phyloP scores from a whole-genome alignment of 164 flowering plant species.

The Brasenia schreberi region DNA sequence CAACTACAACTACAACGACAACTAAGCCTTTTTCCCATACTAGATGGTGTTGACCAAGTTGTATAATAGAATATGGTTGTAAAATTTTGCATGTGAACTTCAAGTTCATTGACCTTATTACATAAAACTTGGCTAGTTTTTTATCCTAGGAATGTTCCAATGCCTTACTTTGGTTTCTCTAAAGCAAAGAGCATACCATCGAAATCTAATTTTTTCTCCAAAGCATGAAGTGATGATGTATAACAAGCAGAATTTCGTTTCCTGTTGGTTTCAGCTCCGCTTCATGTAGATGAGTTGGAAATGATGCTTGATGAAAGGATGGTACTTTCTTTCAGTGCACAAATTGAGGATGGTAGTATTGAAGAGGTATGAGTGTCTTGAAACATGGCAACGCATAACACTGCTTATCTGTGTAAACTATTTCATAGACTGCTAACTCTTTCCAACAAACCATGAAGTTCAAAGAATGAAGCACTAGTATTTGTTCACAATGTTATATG shows the following conservation, averaged over 20 bases:
- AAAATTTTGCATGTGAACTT: too few relatives aligned
- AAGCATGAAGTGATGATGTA: not conserved
- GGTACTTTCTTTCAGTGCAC: constrained; percentile 24
- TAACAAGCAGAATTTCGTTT: not conserved
- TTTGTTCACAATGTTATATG: too few relatives aligned
- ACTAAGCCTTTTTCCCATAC: too few relatives aligned
- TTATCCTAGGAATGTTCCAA: not conserved
- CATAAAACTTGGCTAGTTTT: too few relatives aligned
- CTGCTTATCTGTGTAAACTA: too few relatives aligned
- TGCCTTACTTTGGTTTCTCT: not conserved
- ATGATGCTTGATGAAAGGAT: constrained; percentile 19
- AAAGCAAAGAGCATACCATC: not conserved
- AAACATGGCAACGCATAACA: not conserved
- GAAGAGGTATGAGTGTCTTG: constrained; percentile 19
- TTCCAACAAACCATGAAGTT: not conserved
- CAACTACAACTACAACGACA: too few relatives aligned
- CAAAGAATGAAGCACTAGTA: too few relatives aligned
- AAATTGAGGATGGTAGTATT: constrained; percentile 32
- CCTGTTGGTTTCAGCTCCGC: constrained; percentile 9
- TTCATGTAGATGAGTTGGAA: constrained; percentile 23
- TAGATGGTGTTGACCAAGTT: too few relatives aligned
- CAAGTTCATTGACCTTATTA: too few relatives aligned
- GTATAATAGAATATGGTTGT: too few relatives aligned
- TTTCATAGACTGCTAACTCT: not conserved
- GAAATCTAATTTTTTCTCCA: too few relatives aligned